phyloP scores from a whole-genome alignment of 306 rosid species.

The Trifolium repens region DNA sequence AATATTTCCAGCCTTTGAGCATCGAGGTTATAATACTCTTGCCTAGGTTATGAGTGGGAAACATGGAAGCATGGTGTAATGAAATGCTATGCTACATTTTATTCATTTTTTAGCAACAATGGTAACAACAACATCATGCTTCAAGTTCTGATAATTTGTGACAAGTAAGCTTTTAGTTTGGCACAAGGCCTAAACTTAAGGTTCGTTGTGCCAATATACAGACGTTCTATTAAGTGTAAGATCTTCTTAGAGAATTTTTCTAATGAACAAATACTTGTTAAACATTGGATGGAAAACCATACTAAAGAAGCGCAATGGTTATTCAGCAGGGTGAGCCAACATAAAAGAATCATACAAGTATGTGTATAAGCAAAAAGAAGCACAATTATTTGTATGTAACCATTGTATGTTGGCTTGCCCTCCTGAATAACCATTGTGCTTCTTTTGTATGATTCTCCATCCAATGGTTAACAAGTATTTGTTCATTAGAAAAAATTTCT shows the following conservation, averaged over 20 bases:
- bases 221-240: no score
- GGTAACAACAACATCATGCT: conserved; percentile 49
- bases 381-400: no score
- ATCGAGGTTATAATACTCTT: not conserved
- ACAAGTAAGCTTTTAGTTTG: conserved; percentile 58
- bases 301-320: conserved; percentile 87
- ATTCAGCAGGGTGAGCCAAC: conserved; percentile 44
- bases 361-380: no score
- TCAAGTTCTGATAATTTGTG: conserved; percentile 54
- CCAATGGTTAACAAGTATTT: conserved; percentile 63
- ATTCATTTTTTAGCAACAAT: conserved; percentile 49
- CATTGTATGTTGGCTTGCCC: no score
- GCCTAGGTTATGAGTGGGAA: conserved; percentile 81
- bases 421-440: conserved; percentile 79
- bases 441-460: conserved; percentile 85
- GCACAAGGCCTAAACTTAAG: conserved; percentile 64
- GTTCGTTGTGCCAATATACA: no score
- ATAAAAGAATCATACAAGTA: no score
- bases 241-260: no score
- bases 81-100: conserved; percentile 73
- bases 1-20: no score
- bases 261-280: conserved; percentile 28
- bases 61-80: conserved; percentile 82
- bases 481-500: no score
- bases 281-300: conserved; percentile 86